Conservation (phyloP, 805 yeast species). For the Starmerella scarabaei region DNA sequence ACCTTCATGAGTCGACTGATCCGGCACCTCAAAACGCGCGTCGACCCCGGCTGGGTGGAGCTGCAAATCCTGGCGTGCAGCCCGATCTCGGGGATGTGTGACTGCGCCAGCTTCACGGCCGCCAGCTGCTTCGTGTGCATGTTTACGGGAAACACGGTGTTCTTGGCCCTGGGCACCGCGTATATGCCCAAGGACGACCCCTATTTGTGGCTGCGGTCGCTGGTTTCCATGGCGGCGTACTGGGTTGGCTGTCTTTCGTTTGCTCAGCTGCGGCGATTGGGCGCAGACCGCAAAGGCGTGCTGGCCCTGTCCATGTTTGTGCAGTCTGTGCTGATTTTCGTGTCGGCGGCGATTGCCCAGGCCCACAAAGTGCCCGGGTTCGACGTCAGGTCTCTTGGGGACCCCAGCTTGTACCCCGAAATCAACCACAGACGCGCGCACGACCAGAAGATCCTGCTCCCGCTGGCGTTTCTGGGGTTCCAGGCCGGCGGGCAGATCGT, state of each 20-base stretch:
- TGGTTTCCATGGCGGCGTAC: slow-evolving; percentile 7
- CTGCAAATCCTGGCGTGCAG: slow-evolving; percentile 8
- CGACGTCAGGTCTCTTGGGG: slow-evolving; percentile 2
- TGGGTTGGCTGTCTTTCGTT: slow-evolving; percentile 14
- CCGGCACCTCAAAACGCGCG: not conserved
- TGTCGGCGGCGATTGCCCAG: slow-evolving; percentile 12
- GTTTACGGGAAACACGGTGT: slow-evolving; percentile 15
- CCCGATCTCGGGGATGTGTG: slow-evolving; percentile 15
- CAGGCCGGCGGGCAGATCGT: slow-evolving; percentile 16
- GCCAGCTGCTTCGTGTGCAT: slow-evolving; percentile 11
- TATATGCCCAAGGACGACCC: slow-evolving; percentile 7
- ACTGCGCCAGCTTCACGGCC: slow-evolving; percentile 12
- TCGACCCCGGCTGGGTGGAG: slow-evolving; percentile 4
- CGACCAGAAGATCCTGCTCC: slow-evolving; percentile 4
- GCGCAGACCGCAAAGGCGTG: slow-evolving; percentile 4
- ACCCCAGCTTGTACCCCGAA: not conserved
- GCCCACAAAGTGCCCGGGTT: slow-evolving; percentile 4
- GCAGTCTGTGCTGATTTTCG: slow-evolving; percentile 7
- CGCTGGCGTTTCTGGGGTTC: slow-evolving; percentile 12
- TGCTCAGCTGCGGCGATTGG: slow-evolving; percentile 8
- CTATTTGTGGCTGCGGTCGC: slow-evolving; percentile 10
- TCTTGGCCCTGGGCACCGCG: slow-evolving; percentile 12
- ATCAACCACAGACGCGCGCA: not conserved
- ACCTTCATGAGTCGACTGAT: not conserved
- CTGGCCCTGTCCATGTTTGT: slow-evolving; percentile 6